These are phyloP conservation scores for Hyphodiscus sp. DNA, from an alignment of 2,329 filamentous ascomycete species.

Conservation along the genomic window DNA sequence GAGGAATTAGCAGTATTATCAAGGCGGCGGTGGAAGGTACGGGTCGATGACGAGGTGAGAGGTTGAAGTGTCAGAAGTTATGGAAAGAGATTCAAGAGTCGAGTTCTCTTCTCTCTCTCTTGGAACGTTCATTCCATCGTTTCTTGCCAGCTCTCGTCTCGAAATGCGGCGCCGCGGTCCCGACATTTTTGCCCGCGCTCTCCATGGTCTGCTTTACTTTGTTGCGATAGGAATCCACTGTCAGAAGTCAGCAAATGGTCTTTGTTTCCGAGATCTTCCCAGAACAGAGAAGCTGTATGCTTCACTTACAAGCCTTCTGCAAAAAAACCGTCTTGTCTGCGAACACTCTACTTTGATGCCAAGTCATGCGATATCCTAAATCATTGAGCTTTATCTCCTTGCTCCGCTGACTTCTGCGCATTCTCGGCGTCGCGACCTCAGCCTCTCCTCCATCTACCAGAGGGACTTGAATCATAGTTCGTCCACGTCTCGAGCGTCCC, in stretches of 20 bases:
- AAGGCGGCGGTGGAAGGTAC: too few relatives aligned
- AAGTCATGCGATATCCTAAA: slow-evolving; percentile 89
- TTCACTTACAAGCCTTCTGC: slow-evolving; percentile 80
- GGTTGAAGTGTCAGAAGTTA: too few relatives aligned
- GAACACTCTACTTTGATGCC: slow-evolving; percentile 91
- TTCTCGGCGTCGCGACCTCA: slow-evolving; percentile 68
- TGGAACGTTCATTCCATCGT: slow-evolving; percentile 57
- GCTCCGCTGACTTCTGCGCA: slow-evolving; percentile 60
- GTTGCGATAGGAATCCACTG: slow-evolving; percentile 90
- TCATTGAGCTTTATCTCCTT: slow-evolving; percentile 93
- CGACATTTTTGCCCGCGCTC: slow-evolving; percentile 67
- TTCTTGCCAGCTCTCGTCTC: slow-evolving; percentile 85
- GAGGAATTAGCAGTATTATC: too few relatives aligned
- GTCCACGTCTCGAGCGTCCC: slow-evolving; percentile 30
- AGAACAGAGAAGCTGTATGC: neutral
- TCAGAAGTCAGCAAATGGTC: slow-evolving; percentile 1
- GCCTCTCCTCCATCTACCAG: slow-evolving; percentile 64
- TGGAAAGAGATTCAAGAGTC: neutral
- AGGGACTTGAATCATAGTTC: slow-evolving; percentile 55
- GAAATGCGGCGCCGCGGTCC: slow-evolving; percentile 72
- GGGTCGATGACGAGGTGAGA: too few relatives aligned
- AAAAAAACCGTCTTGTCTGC: slow-evolving; percentile 79
- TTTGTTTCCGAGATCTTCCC: too few relatives aligned
- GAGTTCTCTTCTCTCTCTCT: slow-evolving; percentile 26
- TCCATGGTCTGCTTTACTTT: slow-evolving; percentile 83